Evolutionary conservation across 306 rosid species (phyloP).

Genomic region (Adenanthera pavonina): DNA sequence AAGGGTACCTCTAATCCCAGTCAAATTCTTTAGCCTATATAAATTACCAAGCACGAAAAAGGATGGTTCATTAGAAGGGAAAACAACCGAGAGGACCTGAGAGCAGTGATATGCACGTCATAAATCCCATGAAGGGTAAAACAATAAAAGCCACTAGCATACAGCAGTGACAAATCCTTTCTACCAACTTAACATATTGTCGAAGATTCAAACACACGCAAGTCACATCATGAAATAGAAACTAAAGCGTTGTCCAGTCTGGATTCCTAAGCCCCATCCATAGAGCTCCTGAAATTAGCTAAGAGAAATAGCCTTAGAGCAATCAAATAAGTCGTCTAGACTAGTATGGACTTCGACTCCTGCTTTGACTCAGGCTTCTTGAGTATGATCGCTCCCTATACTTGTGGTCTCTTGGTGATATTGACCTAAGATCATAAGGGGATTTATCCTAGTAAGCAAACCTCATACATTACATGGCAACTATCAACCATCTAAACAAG

Average conservation of each 20-base stretch:
- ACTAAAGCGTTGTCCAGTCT: conserved; percentile 19
- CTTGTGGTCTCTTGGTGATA: conserved; percentile 62
- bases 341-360: conserved; percentile 58
- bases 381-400: conserved; percentile 48
- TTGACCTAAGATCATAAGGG: conserved; percentile 54
- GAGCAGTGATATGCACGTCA: not conserved
- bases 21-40: not conserved
- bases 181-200: conserved; percentile 20
- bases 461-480: not conserved
- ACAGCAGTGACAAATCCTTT: not conserved
- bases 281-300: conserved; percentile 33
- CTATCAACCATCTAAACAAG: not conserved
- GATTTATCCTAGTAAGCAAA: not conserved
- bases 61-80: not conserved
- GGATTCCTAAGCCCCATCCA: not conserved
- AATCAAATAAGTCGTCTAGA: conserved; percentile 14
- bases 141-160: not conserved
- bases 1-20: not conserved
- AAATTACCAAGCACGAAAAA: not conserved
- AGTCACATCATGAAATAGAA: not conserved
- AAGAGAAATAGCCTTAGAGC: conserved; percentile 17
- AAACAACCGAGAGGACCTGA: not conserved
- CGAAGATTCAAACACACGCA: conserved; percentile 11
- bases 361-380: conserved; percentile 52
- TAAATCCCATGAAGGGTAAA: not conserved